Percentiles rank a stretch among this genome's conserved stretches.
Evolutionary conservation across 1,139 yeast genomes (phyloP).

Genomic region (Arxiozyma bovina): DNA sequence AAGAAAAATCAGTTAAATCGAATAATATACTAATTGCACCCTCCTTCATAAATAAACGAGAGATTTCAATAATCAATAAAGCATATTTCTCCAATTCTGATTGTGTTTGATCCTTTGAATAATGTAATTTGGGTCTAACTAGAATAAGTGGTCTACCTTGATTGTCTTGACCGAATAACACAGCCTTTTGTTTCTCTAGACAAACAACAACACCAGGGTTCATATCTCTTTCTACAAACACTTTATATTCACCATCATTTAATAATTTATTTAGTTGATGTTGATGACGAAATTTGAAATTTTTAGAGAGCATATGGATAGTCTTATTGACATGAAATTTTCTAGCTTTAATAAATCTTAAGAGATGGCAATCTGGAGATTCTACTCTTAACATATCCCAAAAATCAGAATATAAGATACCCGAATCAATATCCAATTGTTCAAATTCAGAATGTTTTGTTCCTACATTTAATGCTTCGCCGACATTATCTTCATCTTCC

Average conservation of each 20-base stretch:
- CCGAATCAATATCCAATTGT: constrained; percentile 35
- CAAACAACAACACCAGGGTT: constrained; percentile 31
- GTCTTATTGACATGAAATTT: constrained; percentile 61
- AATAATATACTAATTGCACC: constrained; percentile 64
- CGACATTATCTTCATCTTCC: neutral
- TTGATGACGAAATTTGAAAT: constrained; percentile 64
- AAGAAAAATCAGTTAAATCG: constrained; percentile 65
- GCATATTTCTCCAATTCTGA: constrained; percentile 62
- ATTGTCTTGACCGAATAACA: constrained; percentile 56
- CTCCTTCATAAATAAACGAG: constrained; percentile 52
- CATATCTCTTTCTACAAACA: constrained; percentile 22
- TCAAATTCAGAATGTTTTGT: constrained; percentile 1
- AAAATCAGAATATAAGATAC: constrained; percentile 33
- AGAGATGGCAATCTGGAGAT: constrained; percentile 57
- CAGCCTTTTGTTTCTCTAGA: constrained; percentile 49
- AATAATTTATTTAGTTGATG: constrained; percentile 50
- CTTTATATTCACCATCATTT: constrained; percentile 50
- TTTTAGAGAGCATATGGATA: constrained; percentile 54
- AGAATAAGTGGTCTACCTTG: constrained; percentile 60
- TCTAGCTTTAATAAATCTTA: constrained; percentile 65
- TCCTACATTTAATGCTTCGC: neutral
- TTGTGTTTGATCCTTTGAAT: constrained; percentile 59
- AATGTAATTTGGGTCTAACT: constrained; percentile 66
- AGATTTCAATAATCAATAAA: constrained; percentile 57
- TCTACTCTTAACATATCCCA: constrained; percentile 57